Base-by-base conservation (phyloP, 768 basidiomycete genomes). In the Boletellus ananiceps region DNA sequence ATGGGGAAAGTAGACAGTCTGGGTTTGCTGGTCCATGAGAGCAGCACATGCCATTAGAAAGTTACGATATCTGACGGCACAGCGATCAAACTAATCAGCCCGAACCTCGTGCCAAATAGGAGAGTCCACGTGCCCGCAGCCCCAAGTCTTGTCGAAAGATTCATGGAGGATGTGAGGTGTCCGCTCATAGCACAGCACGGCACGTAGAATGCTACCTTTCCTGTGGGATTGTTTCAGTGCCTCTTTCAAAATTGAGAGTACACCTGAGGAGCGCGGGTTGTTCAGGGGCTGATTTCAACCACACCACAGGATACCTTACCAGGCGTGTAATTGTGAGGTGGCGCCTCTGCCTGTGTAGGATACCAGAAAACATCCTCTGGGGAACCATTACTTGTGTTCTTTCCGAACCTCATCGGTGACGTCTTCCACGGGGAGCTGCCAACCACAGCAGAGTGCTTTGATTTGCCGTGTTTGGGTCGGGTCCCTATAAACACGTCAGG, bases 21-120 rank as follows among this genome's bases (percentile, higher is more conserved):
- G 85, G 12, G 65, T 48, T 45, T 66, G 66, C 61, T 93, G 90
- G 42, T 74, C 76, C 77, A 88, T 82, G 18, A 93, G 75, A 5
- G 80, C 76, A 3, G 83, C 72, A 61, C 88, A 91, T 8, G 78
- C 72, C 83, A 93, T 92, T 55, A 88, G 57, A 57, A 85, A 92
- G 62, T 90, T 92, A 18, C 88, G 83, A 61, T 93, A 91, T 21
- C 89, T 92, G 50, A 25, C 13, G 15, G 44, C n/a, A 8, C 9
- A 19, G 14, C 19, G 19, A 35, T 14, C 29, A n/a, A 43, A 39
- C 18, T 8, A 40, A 47, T 55, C 33, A 39, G 42, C 8, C 21
- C 41, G 36, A 40, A 37, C 32, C n/a, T 37, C 33, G 40, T 57
- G 27, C 47, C 19, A 39, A 42, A 37, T 41, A 40, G 36, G 32